A percentile compares a stretch with the other conserved stretches of the same genome.
phyloP scores from a whole-genome alignment of 331 rosid genomes.

The Rhamnella rubrinervis region DNA sequence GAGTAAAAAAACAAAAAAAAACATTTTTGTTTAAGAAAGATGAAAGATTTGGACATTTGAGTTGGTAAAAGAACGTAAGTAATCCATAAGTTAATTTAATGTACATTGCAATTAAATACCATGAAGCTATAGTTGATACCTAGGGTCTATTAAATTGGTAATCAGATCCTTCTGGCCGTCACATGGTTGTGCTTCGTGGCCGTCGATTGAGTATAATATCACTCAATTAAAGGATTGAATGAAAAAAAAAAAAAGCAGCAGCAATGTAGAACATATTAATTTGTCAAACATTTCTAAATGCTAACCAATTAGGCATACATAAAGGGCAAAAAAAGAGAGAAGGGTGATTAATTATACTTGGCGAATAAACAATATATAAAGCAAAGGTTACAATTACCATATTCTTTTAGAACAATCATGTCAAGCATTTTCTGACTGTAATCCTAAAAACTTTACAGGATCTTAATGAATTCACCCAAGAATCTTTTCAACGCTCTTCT shows the following conservation, averaged over 20 bases:
- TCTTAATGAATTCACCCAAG: not conserved
- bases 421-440: slow-evolving; percentile 18
- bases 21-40: too few relatives aligned
- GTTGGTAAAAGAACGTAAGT: too few relatives aligned
- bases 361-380: not conserved
- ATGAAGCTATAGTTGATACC: too few relatives aligned
- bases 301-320: slow-evolving; percentile 7
- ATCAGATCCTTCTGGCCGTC: slow-evolving; percentile 10
- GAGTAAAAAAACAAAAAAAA: too few relatives aligned
- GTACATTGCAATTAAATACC: too few relatives aligned
- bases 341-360: not conserved
- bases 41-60: too few relatives aligned
- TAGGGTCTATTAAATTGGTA: not conserved
- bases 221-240: slow-evolving; percentile 1
- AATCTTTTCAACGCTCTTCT: not conserved
- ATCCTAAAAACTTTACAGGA: not conserved
- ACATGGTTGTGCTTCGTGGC: not conserved
- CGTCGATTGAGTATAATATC: slow-evolving; percentile 8
- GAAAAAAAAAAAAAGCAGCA: not conserved
- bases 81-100: too few relatives aligned
- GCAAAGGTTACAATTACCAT: not conserved
- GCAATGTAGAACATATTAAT: slow-evolving; percentile 10
- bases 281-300: slow-evolving; percentile 13
- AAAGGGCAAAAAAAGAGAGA: not conserved
- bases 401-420: slow-evolving; percentile 14